phyloP scores from a whole-genome alignment of 148 eudicot species.

The Heliamphora exappendiculata region DNA sequence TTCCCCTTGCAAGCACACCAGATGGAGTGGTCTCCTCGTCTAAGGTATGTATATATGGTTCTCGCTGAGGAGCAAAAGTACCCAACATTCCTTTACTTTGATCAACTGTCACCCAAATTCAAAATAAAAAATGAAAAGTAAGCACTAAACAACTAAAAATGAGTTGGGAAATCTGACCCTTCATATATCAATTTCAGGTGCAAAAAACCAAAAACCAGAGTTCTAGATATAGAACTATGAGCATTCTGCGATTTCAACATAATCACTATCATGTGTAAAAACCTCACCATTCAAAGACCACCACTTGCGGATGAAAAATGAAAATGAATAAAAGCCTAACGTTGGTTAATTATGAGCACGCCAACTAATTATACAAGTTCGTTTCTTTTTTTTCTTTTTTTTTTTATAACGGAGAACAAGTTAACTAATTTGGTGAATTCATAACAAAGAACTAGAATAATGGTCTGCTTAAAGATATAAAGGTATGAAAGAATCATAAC shows the following conservation, averaged over 20 bases:
- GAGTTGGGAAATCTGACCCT: background rate
- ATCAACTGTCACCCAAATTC: constrained; percentile 40
- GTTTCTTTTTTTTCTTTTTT: no score
- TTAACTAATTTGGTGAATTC: background rate
- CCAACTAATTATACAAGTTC: background rate
- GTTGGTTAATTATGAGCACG: background rate
- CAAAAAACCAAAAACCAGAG: background rate
- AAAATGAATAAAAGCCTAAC: background rate
- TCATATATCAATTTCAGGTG: background rate
- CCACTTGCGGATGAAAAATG: background rate
- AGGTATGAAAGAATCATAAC: background rate
- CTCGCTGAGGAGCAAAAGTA: constrained; percentile 58
- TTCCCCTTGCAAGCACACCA: constrained; percentile 62
- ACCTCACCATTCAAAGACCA: background rate
- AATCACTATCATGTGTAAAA: background rate
- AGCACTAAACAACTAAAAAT: background rate
- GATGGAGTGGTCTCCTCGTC: constrained; percentile 66
- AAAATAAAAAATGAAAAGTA: constrained; percentile 3
- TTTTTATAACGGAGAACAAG: background rate
- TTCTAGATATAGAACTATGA: background rate
- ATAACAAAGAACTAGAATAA: background rate
- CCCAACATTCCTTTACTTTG: constrained; percentile 57
- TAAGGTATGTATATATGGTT: constrained; percentile 40
- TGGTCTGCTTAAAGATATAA: background rate
- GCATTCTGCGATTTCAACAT: background rate